Evolutionary conservation across 2,329 filamentous ascomycete species (phyloP).

Genomic region (Penicillium sp.): DNA sequence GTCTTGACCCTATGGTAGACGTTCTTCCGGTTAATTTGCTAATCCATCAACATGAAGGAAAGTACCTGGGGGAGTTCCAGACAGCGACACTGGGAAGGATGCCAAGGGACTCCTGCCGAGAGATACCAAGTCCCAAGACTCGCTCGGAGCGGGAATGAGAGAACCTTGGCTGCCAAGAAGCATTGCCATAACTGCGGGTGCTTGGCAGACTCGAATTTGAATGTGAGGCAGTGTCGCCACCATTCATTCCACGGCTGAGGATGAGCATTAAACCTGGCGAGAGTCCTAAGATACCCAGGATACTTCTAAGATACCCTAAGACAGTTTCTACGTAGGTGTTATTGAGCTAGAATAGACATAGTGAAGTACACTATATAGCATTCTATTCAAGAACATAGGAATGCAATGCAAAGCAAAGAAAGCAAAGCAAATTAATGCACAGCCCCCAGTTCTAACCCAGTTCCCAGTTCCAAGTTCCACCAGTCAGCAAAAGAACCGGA

Average conservation of each 20-base stretch:
- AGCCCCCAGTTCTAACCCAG: neutral
- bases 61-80: neutral
- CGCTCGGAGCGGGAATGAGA: constrained; percentile 25
- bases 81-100: neutral
- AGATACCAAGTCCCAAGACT: constrained; percentile 17
- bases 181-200: constrained; percentile 13
- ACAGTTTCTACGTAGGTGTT: too few relatives aligned
- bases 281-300: too few relatives aligned
- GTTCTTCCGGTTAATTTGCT: neutral
- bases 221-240: neutral
- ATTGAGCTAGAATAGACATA: too few relatives aligned
- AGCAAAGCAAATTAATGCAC: neutral
- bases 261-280: too few relatives aligned
- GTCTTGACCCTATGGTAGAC: neutral
- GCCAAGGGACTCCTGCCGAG: constrained; percentile 4
- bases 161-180: constrained; percentile 27
- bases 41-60: neutral
- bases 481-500: too few relatives aligned
- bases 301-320: too few relatives aligned
- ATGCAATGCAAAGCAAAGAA: too few relatives aligned
- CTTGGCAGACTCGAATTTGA: constrained; percentile 14
- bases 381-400: neutral
- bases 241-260: neutral
- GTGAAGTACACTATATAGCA: neutral
- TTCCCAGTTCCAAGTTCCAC: constrained; percentile 20